Evolutionary conservation across 176 grass and related monocot species (phyloP), one percentile per base, ranked within the genome.

Genomic region (Cenchrus fungigraminus): DNA sequence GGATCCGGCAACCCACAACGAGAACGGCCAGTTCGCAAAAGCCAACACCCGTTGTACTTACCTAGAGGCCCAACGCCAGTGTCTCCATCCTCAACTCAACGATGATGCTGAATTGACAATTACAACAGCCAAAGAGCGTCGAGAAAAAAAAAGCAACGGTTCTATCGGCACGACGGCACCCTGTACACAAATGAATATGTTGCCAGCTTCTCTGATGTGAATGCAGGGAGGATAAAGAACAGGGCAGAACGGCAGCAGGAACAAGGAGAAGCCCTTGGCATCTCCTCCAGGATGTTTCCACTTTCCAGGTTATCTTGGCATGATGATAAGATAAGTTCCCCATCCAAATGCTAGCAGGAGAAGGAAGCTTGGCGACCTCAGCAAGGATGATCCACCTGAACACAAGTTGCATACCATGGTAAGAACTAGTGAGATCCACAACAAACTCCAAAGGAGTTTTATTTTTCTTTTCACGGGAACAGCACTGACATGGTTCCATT

Each of bases 301-400:
- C 31, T 32, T 32, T 32, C 55, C 17, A 78, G 74, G 43, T 68
- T 46, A 46, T 78, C 65, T 61, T 61, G 65, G 74, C 63, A 64
- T 54, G 46, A 45, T 68, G n/a, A 64, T n/a, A 47, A 63, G 22
- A 19, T 43, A 61, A 63, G 67, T 72, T 72, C 67, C 84, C 53
- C 55, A 86, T 43, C 76, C 76, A 29, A 79, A 3, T 16, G 32
- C 76, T 72, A 72, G 4, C 12, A 72, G 55, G 8, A 79, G 44
- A 17, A 63, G 12, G 12, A 49, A 71, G 19, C 29, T 72, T 11
- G 47, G 47, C 8, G 45, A 46, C 17, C 65, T 86, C 76, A 64
- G 1, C 13, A 54, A 25, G 12, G 66, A 71, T 19, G 76, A 79
- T 54, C 76, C 67, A 73, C 84, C 84, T 79, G 54, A 40, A 86